Evolutionary conservation across 345 rosid genomes (phyloP).

Genomic region (Durio zibethinus): DNA sequence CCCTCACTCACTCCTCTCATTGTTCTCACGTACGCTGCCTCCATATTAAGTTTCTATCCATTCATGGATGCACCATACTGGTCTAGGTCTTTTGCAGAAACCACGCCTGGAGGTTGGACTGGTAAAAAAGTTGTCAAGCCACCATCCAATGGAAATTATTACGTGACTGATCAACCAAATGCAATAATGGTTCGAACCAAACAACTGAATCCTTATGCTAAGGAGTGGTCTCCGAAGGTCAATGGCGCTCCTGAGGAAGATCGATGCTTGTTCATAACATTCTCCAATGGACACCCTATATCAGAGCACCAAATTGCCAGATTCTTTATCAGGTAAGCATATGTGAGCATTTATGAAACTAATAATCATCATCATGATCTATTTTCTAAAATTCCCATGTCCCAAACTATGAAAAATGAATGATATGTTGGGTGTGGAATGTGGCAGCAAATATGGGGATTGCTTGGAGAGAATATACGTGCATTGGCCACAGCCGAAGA

Average conservation of each 20-base stretch:
- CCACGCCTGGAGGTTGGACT: background rate
- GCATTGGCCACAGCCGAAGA: conserved; percentile 21
- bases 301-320: background rate
- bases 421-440: too few species aligned
- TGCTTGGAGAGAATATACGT: conserved; percentile 38
- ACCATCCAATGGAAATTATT: too few species aligned
- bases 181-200: background rate
- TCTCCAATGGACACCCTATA: background rate
- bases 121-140: background rate
- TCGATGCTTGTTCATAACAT: conserved; percentile 8
- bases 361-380: too few species aligned
- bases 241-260: background rate
- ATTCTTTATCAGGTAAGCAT: background rate
- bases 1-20: background rate
- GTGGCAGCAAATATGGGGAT: conserved; percentile 24
- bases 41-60: too few species aligned
- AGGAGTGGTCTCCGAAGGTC: background rate
- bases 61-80: background rate
- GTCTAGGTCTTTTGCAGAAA: background rate
- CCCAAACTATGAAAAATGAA: too few species aligned
- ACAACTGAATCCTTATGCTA: background rate
- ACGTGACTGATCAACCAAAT: background rate
- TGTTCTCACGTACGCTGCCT: background rate
- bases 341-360: background rate
- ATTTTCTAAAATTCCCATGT: too few species aligned